Percentiles rank a stretch among this genome's conserved stretches.
phyloP scores from a whole-genome alignment of 2,329 filamentous ascomycete genomes.

The Alternaria novae-zelandiae region DNA sequence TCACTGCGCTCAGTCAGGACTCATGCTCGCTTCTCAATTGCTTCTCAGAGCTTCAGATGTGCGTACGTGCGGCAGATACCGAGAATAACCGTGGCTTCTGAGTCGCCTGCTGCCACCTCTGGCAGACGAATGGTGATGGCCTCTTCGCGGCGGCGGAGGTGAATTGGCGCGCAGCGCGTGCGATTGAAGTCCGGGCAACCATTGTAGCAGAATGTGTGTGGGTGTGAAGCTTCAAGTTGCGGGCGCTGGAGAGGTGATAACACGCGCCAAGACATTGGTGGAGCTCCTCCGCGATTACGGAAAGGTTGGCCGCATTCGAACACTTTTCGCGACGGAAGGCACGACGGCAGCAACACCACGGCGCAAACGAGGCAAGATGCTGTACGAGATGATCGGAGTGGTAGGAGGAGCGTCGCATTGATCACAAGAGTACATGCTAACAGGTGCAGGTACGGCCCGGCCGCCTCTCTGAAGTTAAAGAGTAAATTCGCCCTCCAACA shows the following conservation, averaged over 20 bases:
- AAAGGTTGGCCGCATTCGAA: slow-evolving; percentile 27
- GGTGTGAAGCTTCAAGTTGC: not conserved
- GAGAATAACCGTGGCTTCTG: slow-evolving; percentile 47
- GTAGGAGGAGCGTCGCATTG: slow-evolving; percentile 61
- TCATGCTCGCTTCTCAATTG: not conserved
- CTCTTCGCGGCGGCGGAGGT: slow-evolving; percentile 33
- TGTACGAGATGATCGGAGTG: slow-evolving; percentile 97
- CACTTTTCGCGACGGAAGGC: slow-evolving; percentile 30
- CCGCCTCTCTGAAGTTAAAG: slow-evolving; percentile 90
- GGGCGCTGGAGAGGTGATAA: slow-evolving; percentile 1
- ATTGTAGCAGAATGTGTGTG: slow-evolving; percentile 29
- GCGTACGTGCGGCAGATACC: slow-evolving; percentile 44
- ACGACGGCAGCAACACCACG: slow-evolving; percentile 1
- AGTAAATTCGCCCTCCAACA: slow-evolving; percentile 63
- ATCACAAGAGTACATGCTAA: not conserved
- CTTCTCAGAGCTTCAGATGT: not conserved
- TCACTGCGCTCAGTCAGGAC: slow-evolving; percentile 53
- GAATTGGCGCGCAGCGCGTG: slow-evolving; percentile 45
- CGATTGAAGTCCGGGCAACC: slow-evolving; percentile 43
- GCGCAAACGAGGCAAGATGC: slow-evolving; percentile 62
- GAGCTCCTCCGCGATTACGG: slow-evolving; percentile 18
- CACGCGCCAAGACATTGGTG: slow-evolving; percentile 11
- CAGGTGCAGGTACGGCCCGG: slow-evolving; percentile 81
- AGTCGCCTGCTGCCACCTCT: slow-evolving; percentile 30
- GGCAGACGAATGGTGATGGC: slow-evolving; percentile 32